Percentiles rank a stretch among this genome's conserved stretches.
Evolutionary conservation across 2,329 filamentous ascomycete genomes (phyloP).

Genomic region (Xylaria sp.): DNA sequence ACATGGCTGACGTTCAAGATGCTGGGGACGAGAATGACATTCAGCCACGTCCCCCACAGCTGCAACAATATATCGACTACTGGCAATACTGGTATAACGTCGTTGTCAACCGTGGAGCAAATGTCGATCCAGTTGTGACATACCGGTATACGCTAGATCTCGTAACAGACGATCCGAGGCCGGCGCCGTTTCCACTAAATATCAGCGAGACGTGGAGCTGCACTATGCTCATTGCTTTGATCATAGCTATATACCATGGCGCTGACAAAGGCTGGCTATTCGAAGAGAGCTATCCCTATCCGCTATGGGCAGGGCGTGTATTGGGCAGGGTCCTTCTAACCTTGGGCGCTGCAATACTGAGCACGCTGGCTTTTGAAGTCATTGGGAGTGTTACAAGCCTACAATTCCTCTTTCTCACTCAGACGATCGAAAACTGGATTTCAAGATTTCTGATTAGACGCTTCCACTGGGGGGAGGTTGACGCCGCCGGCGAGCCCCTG

Average conservation of each 20-base stretch:
- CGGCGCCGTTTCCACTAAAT: conserved; percentile 35
- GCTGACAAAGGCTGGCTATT: conserved; percentile 35
- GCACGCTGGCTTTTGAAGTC: conserved; percentile 42
- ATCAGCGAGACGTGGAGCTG: conserved; percentile 36
- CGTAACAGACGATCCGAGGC: conserved; percentile 25
- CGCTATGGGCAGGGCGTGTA: conserved; percentile 35
- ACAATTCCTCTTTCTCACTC: not conserved
- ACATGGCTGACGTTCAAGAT: conserved; percentile 25
- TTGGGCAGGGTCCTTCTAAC: conserved; percentile 31
- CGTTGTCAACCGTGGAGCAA: conserved; percentile 37
- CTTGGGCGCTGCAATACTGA: conserved; percentile 38
- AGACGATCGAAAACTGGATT: conserved; percentile 6
- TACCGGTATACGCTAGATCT: not conserved
- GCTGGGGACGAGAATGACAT: not conserved
- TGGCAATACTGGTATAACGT: conserved; percentile 23
- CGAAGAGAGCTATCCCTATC: conserved; percentile 18
- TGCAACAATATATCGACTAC: conserved; percentile 4
- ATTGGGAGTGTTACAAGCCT: conserved; percentile 28
- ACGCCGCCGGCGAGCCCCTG: conserved; percentile 25
- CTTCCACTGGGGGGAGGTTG: conserved; percentile 35
- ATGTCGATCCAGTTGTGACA: not conserved
- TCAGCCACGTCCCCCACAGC: not conserved
- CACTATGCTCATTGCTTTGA: conserved; percentile 23
- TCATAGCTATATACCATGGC: conserved; percentile 34
- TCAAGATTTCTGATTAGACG: conserved; percentile 22